These are phyloP conservation scores for Trametes elegans DNA, from an alignment of 768 basidiomycete species.

Conservation along the genomic window DNA sequence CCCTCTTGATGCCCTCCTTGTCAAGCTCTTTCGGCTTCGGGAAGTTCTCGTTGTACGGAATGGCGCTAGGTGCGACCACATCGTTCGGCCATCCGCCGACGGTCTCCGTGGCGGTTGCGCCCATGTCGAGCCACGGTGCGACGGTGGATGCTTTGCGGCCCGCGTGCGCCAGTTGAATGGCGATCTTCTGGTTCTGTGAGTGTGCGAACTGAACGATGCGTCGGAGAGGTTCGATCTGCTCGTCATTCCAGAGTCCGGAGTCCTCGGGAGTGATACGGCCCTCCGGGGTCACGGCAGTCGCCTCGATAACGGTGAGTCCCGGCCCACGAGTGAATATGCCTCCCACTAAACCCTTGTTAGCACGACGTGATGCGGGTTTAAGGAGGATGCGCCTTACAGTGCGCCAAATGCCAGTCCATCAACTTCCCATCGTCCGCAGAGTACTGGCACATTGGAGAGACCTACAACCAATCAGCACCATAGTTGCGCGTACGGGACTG, in stretches of 20 bases:
- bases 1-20: slow-evolving; percentile 50
- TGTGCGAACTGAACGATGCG: slow-evolving; percentile 68
- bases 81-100: slow-evolving; percentile 38
- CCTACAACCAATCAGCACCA: slow-evolving; percentile 22
- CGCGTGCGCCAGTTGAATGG: slow-evolving; percentile 73
- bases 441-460: slow-evolving; percentile 62
- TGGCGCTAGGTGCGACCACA: slow-evolving; percentile 50
- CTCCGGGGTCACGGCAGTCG: slow-evolving; percentile 57
- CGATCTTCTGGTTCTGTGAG: slow-evolving; percentile 67
- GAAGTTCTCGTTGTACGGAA: slow-evolving; percentile 42
- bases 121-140: slow-evolving; percentile 59
- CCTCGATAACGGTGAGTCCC: slow-evolving; percentile 62
- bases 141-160: slow-evolving; percentile 68
- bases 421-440: slow-evolving; percentile 51
- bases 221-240: slow-evolving; percentile 47
- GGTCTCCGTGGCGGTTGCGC: slow-evolving; percentile 37
- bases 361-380: no score
- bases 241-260: slow-evolving; percentile 59
- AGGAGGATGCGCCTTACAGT: slow-evolving; percentile 27
- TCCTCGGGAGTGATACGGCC: slow-evolving; percentile 65
- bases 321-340: slow-evolving; percentile 53
- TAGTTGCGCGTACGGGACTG: neutral
- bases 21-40: slow-evolving; percentile 57
- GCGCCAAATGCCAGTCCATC: slow-evolving; percentile 57
- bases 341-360: slow-evolving; percentile 49